These are phyloP conservation scores for Yarrowia alimentaria DNA, from an alignment of 805 yeast species.

Conservation along the genomic window DNA sequence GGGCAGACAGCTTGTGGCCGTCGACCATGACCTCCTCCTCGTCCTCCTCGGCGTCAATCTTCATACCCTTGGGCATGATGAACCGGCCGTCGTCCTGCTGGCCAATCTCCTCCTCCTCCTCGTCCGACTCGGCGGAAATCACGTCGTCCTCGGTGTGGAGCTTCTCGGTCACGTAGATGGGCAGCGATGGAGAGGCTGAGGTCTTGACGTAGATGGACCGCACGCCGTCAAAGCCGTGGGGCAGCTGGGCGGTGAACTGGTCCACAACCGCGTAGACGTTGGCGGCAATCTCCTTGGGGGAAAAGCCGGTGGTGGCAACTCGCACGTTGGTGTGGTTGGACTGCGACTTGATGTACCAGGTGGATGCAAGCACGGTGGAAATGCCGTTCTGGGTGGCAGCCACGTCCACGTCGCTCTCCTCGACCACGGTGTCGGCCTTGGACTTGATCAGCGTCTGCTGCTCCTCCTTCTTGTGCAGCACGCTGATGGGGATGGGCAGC, in stretches of 20 bases:
- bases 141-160: constrained; percentile 51
- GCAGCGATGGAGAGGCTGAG: constrained; percentile 73
- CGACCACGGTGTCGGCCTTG: constrained; percentile 30
- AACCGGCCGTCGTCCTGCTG: constrained; percentile 24
- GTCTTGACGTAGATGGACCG: constrained; percentile 62
- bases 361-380: constrained; percentile 54
- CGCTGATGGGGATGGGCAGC: constrained; percentile 52
- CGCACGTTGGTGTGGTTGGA: constrained; percentile 66
- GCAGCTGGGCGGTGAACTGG: constrained; percentile 42
- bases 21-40: constrained; percentile 32
- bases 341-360: constrained; percentile 67
- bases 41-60: constrained; percentile 35
- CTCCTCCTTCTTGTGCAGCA: constrained; percentile 37
- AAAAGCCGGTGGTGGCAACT: constrained; percentile 47
- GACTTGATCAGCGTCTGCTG: constrained; percentile 16
- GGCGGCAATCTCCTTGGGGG: constrained; percentile 52
- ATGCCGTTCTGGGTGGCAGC: constrained; percentile 58
- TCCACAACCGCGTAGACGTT: constrained; percentile 58
- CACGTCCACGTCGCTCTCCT: constrained; percentile 46
- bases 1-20: constrained; percentile 51
- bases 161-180: constrained; percentile 68
- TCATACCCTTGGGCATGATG: constrained; percentile 28
- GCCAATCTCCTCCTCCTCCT: constrained; percentile 33
- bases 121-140: constrained; percentile 38
- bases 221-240: constrained; percentile 38